Evolutionary conservation across 1,139 yeast species (phyloP), one percentile per base, ranked within the genome.

Genomic region (Sugiyamaella paludigena): DNA sequence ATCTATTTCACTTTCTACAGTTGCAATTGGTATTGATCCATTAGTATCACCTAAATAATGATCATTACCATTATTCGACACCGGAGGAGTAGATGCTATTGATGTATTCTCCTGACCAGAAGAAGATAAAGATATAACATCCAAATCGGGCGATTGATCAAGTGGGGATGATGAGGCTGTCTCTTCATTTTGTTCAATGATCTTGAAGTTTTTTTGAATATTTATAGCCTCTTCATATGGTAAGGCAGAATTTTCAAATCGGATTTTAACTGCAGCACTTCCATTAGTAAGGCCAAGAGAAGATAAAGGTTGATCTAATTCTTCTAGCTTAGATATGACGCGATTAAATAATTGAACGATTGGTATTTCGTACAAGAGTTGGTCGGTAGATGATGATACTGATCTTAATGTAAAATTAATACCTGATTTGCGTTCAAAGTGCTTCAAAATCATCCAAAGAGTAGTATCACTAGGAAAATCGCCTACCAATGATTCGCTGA

Each of bases 361-460:
- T 6, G 67, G 64, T 11, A 54, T 32, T 40, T 61, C 65, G 49
- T 60, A 62, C 27, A 50, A 48, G 30, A 55, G 36, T 26, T 40
- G 32, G 5, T 58, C 58, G 6, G 51, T 39, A 8, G 47, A 44
- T 32, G 51, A 50, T 33, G 48, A 45, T 10, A 48, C 48, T 7
- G 57, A 43, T 13, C 67, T 49, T 29, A 52, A 44, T 2, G 67
- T 63, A 40, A 63, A 52, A 35, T 62, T 60, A 45, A 63, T 56
- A 26, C 63, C 65, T 2, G 64, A 56, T 11, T 43, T 49, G 10
- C 43, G 40, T 46, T 63, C 66, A 48, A 63, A 63, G 36, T 56
- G 50, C 41, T 45, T 47, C 12, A 63, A 54, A 12, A 63, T 57
- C 12, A 50, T 45, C 64, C 64, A 61, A 5, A 63, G 29, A 5